Evolutionary conservation across 257 asterid species (phyloP).

Genomic region (Datura wrightii): DNA sequence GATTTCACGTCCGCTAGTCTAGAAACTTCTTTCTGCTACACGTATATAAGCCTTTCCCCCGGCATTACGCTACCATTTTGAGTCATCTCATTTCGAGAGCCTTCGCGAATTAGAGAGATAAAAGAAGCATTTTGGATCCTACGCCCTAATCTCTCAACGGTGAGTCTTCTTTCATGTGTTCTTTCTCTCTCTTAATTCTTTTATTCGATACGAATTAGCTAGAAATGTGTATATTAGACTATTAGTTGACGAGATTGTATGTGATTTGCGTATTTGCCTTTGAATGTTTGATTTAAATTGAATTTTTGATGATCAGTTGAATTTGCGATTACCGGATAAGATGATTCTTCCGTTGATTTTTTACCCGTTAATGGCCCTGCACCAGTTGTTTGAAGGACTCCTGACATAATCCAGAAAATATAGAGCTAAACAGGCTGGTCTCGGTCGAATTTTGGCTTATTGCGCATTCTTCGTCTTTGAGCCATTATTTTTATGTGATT

Average conservation of each 20-base stretch:
- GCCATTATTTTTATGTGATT: neutral
- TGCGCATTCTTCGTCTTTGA: neutral
- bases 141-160: slow-evolving; percentile 28
- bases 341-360: neutral
- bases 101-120: neutral
- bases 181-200: neutral
- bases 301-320: neutral
- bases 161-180: neutral
- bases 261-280: neutral
- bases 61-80: neutral
- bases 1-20: slow-evolving; percentile 44
- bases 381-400: neutral
- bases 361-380: neutral
- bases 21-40: slow-evolving; percentile 38
- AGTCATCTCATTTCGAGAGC: neutral
- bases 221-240: neutral
- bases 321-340: neutral
- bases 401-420: neutral
- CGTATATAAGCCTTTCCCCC: neutral
- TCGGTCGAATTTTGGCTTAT: neutral
- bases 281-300: neutral
- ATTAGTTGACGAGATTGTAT: neutral
- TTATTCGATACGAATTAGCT: neutral
- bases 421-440: neutral
- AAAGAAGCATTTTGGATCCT: neutral